These are phyloP conservation scores for Biscutella laevigata DNA, from an alignment of 441 rosid species.

Conservation along the genomic window DNA sequence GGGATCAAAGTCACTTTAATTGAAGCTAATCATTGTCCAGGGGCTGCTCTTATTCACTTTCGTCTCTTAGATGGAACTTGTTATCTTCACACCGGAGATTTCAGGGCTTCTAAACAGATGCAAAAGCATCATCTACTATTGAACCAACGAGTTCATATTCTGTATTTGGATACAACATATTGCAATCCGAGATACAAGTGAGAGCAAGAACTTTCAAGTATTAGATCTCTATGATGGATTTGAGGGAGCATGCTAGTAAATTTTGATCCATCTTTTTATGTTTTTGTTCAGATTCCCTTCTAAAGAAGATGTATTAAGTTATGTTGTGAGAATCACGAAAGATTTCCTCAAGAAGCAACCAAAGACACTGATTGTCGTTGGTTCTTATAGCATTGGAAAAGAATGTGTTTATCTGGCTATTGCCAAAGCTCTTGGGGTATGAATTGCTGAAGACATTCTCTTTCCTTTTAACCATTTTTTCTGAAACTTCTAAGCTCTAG, in stretches of 20 bases:
- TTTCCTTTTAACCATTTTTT: not conserved
- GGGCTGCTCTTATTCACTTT: conserved; percentile 65
- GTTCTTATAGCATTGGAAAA: conserved; percentile 80
- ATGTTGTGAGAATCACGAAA: conserved; percentile 48
- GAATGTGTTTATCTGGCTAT: conserved; percentile 72
- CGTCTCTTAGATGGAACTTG: conserved; percentile 46
- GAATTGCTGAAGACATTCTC: not conserved
- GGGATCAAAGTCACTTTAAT: conserved; percentile 53
- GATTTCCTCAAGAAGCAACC: conserved; percentile 53
- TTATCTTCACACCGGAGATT: conserved; percentile 80
- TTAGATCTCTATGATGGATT: not conserved
- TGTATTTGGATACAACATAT: conserved; percentile 76
- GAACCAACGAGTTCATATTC: conserved; percentile 41
- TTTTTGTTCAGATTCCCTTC: conserved; percentile 53
- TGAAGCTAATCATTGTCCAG: conserved; percentile 83
- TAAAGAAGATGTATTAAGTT: conserved; percentile 59
- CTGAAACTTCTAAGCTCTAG: not conserved
- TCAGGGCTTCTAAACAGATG: conserved; percentile 66
- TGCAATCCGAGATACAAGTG: conserved; percentile 79
- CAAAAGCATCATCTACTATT: conserved; percentile 46
- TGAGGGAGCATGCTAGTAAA: not conserved
- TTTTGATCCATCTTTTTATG: not conserved
- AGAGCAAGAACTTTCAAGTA: not conserved
- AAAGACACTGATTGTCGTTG: conserved; percentile 60
- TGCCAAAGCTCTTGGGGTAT: conserved; percentile 69